These are phyloP conservation scores for Talaromyces sp. DNA, from an alignment of 2,329 filamentous ascomycete species.

Conservation along the genomic window DNA sequence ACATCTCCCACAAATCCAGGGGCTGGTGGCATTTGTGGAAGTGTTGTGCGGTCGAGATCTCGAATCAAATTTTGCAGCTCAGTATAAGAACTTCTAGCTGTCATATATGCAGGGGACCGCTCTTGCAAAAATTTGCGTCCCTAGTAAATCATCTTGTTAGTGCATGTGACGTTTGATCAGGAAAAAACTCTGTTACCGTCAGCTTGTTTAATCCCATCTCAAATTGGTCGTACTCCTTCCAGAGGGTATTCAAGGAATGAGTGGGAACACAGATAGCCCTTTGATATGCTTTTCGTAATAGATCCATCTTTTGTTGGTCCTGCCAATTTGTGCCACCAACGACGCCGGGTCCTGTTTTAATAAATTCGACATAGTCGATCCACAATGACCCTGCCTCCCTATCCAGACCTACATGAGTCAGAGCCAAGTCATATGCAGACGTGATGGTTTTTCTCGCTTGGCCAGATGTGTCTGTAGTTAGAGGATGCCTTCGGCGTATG, in stretches of 20 bases:
- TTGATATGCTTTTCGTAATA: constrained; percentile 87
- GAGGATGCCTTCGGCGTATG: constrained; percentile 83
- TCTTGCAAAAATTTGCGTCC: constrained; percentile 94
- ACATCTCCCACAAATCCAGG: constrained; percentile 82
- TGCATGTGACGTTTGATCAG: not conserved
- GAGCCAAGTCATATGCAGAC: constrained; percentile 87
- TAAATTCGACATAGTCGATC: constrained; percentile 92
- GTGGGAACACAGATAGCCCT: constrained; percentile 85
- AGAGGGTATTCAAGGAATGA: constrained; percentile 74
- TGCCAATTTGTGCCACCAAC: constrained; percentile 88
- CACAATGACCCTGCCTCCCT: constrained; percentile 85
- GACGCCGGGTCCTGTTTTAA: constrained; percentile 80
- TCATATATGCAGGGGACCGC: constrained; percentile 91
- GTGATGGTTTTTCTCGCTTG: constrained; percentile 74
- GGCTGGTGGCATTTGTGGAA: constrained; percentile 78
- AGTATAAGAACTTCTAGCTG: constrained; percentile 83
- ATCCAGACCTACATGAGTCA: constrained; percentile 86
- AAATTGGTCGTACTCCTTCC: constrained; percentile 98
- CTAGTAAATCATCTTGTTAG: constrained; percentile 42
- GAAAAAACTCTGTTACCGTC: constrained; percentile 55
- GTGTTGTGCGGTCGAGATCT: constrained; percentile 69
- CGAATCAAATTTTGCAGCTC: constrained; percentile 85
- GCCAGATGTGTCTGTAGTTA: constrained; percentile 74
- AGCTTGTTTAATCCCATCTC: constrained; percentile 92
- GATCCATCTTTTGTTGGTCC: constrained; percentile 96